Evolutionary conservation across 208 protist genomes (phyloP).

Genomic region (Trypanosoma platydactyli): DNA sequence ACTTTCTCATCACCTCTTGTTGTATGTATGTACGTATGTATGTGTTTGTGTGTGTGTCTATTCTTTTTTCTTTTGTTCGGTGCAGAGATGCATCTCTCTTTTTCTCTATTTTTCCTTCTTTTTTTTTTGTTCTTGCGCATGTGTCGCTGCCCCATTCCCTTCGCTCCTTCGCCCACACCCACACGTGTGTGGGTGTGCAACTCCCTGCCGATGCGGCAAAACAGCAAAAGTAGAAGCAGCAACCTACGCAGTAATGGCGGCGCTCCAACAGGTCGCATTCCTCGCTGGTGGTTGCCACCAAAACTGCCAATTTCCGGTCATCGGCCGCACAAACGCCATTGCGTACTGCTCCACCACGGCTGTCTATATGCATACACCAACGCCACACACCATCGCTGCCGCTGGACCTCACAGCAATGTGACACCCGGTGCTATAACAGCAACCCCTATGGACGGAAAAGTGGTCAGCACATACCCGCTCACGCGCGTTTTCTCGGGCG

Average conservation of each 20-base stretch:
- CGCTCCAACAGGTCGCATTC: slow-evolving; percentile 62
- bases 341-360: slow-evolving; percentile 56
- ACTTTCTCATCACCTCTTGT: no score
- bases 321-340: slow-evolving; percentile 51
- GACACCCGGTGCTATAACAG: neutral
- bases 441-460: slow-evolving; percentile 5
- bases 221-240: slow-evolving; percentile 5
- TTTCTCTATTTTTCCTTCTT: no score
- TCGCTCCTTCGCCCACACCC: neutral
- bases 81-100: neutral
- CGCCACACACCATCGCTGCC: slow-evolving; percentile 28
- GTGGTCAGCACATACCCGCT: slow-evolving; percentile 51
- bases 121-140: no score
- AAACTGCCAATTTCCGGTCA: slow-evolving; percentile 52
- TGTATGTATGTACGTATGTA: neutral
- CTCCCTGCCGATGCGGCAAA: neutral
- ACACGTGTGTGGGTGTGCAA: slow-evolving; percentile 4
- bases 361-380: slow-evolving; percentile 60
- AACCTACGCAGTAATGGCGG: slow-evolving; percentile 44
- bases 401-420: slow-evolving; percentile 7
- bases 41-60: neutral
- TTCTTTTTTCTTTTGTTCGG: neutral
- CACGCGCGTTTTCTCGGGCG: slow-evolving; percentile 50
- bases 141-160: no score
- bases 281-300: slow-evolving; percentile 70